These are phyloP conservation scores for Cyberlindnera misumaiensis DNA, from an alignment of 805 yeast species.

Conservation along the genomic window DNA sequence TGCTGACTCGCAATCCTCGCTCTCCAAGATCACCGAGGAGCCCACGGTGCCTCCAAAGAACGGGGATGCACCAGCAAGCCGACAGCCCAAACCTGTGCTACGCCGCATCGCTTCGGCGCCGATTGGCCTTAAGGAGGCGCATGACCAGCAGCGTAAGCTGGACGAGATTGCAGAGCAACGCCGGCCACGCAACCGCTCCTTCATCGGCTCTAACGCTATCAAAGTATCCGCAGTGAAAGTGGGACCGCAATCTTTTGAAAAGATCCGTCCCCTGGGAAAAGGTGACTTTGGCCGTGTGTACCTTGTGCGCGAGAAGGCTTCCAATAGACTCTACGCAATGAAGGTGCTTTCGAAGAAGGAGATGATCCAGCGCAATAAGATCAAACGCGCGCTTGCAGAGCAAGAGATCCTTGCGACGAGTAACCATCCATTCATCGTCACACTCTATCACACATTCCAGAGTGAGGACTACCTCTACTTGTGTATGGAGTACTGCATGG, in stretches of 20 bases:
- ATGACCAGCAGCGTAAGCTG: conserved; percentile 20
- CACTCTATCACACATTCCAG: conserved; percentile 93
- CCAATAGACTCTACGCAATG: conserved; percentile 82
- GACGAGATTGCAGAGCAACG: conserved; percentile 12
- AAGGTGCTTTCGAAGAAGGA: conserved; percentile 85
- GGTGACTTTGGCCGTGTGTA: conserved; percentile 98
- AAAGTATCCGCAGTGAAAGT: conserved; percentile 75
- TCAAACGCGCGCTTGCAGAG: conserved; percentile 91
- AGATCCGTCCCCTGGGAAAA: conserved; percentile 82
- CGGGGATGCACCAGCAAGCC: not conserved
- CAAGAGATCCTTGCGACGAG: conserved; percentile 94
- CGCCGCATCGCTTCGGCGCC: conserved; percentile 87
- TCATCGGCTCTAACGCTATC: conserved; percentile 61
- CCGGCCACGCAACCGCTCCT: conserved; percentile 40
- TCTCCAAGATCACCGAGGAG: conserved; percentile 30
- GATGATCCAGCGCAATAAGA: conserved; percentile 92
- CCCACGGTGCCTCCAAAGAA: conserved; percentile 9
- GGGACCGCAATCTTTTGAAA: conserved; percentile 80
- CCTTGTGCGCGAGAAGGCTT: conserved; percentile 73
- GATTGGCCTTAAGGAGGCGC: conserved; percentile 37
- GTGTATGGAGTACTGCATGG: conserved; percentile 99
- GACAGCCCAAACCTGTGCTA: conserved; percentile 28
- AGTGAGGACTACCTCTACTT: conserved; percentile 84
- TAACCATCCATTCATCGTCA: conserved; percentile 95
- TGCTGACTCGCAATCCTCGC: conserved; percentile 17